Evolutionary conservation across 805 yeast species (phyloP).

Genomic region (Candida sakaeoensis): DNA sequence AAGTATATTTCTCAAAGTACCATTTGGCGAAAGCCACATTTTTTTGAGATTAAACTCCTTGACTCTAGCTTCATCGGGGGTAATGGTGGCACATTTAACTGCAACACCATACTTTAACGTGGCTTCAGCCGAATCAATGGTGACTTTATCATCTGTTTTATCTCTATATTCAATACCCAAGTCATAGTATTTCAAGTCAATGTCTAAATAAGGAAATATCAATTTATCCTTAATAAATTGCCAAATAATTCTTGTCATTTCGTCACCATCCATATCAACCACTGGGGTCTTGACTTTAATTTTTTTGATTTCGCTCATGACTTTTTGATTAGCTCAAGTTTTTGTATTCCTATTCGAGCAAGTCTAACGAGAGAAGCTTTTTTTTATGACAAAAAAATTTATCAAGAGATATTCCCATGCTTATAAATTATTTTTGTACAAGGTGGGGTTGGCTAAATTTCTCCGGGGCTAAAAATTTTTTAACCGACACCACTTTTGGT

Average conservation of each 20-base stretch:
- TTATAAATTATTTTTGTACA: neutral
- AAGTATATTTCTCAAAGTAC: slow-evolving; percentile 90
- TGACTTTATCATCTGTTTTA: slow-evolving; percentile 81
- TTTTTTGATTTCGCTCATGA: slow-evolving; percentile 30
- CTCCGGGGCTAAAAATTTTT: neutral
- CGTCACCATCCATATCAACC: slow-evolving; percentile 98
- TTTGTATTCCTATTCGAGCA: too few relatives aligned
- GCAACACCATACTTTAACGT: slow-evolving; percentile 87
- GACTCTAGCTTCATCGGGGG: slow-evolving; percentile 97
- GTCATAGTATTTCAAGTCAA: slow-evolving; percentile 90
- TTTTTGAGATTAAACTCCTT: slow-evolving; percentile 85
- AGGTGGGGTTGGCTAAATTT: neutral
- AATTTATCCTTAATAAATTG: slow-evolving; percentile 80
- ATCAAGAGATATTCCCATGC: neutral
- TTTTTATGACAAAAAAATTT: too few relatives aligned
- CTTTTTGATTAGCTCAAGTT: too few relatives aligned
- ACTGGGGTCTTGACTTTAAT: slow-evolving; percentile 82
- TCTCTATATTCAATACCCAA: slow-evolving; percentile 85
- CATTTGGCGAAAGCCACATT: slow-evolving; percentile 98
- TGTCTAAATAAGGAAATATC: slow-evolving; percentile 78
- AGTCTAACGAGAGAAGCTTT: too few relatives aligned
- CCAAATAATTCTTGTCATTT: slow-evolving; percentile 97
- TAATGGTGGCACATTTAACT: slow-evolving; percentile 95
- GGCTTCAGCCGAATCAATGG: slow-evolving; percentile 86
- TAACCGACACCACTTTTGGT: too few relatives aligned